A percentile compares a stretch with the other conserved stretches of the same genome.
Conservation (phyloP, 345 rosid genomes). For the Mallotus nudiflorus region DNA sequence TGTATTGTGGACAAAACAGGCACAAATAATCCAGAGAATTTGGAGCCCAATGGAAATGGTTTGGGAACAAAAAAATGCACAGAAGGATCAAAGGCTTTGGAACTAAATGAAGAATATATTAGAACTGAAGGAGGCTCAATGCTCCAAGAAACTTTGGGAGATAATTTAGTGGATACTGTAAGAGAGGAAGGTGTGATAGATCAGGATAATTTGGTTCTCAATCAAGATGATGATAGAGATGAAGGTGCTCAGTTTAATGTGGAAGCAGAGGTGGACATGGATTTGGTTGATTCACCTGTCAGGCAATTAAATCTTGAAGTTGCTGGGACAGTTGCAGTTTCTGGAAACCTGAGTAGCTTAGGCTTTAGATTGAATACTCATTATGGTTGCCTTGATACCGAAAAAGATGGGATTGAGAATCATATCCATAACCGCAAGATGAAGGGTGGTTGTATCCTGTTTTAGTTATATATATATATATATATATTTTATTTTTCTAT, state of each 20-base stretch:
- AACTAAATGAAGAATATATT: constrained; percentile 2
- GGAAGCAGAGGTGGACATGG: constrained; percentile 37
- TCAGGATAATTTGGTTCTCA: background rate
- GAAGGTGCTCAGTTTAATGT: constrained; percentile 33
- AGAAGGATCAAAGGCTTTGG: background rate
- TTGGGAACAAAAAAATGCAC: background rate
- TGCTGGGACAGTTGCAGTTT: constrained; percentile 39
- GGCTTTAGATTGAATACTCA: constrained; percentile 25
- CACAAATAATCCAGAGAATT: background rate
- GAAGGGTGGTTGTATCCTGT: constrained; percentile 66
- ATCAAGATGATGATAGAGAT: constrained; percentile 6
- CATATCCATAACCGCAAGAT: constrained; percentile 23
- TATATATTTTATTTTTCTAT: constrained; percentile 14
- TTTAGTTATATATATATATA: too few species aligned
- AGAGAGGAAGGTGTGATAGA: constrained; percentile 17
- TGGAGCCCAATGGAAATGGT: background rate
- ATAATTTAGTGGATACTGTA: constrained; percentile 36
- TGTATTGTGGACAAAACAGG: constrained; percentile 29
- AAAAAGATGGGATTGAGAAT: constrained; percentile 31
- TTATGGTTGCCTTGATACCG: constrained; percentile 33
- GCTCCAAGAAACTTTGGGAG: constrained; percentile 39
- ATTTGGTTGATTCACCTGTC: constrained; percentile 40
- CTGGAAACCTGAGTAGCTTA: constrained; percentile 30
- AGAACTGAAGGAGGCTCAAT: constrained; percentile 24
- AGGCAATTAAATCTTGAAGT: constrained; percentile 40